A percentile compares a stretch with the other conserved stretches of the same genome.
Conservation (phyloP, 805 yeast species). For the Wickerhamiella kurtzmanii region DNA sequence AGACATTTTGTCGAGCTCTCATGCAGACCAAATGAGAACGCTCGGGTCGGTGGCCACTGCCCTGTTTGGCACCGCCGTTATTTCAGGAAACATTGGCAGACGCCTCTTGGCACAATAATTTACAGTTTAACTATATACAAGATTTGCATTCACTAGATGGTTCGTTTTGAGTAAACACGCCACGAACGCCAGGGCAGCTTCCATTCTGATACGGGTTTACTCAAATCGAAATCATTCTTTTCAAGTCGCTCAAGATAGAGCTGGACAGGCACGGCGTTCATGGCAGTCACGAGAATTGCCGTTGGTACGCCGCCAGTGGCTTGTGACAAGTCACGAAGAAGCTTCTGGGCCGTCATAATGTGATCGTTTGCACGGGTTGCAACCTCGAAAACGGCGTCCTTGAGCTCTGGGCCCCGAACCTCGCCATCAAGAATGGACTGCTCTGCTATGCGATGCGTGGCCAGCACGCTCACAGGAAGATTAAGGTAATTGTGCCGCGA, state of each 20-base stretch:
- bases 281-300: constrained; percentile 50
- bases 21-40: constrained; percentile 2
- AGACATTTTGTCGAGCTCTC: background rate
- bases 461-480: constrained; percentile 51
- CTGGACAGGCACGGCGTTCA: constrained; percentile 53
- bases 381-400: constrained; percentile 49
- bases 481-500: constrained; percentile 36
- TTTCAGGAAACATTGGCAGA: constrained; percentile 30
- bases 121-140: background rate
- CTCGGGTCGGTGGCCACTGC: constrained; percentile 13
- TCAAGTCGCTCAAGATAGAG: constrained; percentile 51
- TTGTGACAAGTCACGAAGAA: constrained; percentile 30
- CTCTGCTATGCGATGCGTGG: constrained; percentile 42
- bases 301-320: constrained; percentile 36
- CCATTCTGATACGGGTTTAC: constrained; percentile 45
- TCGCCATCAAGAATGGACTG: constrained; percentile 43
- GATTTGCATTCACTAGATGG: constrained; percentile 21
- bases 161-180: constrained; percentile 32
- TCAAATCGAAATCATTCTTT: constrained; percentile 49
- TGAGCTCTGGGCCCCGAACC: constrained; percentile 18
- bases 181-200: constrained; percentile 49
- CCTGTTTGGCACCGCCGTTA: constrained; percentile 26
- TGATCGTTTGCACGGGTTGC: constrained; percentile 75
- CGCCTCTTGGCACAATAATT: constrained; percentile 16
- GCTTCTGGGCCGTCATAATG: constrained; percentile 50